Conservation (phyloP, 495 filamentous ascomycete genomes). For the Cairneyella variabilis region DNA sequence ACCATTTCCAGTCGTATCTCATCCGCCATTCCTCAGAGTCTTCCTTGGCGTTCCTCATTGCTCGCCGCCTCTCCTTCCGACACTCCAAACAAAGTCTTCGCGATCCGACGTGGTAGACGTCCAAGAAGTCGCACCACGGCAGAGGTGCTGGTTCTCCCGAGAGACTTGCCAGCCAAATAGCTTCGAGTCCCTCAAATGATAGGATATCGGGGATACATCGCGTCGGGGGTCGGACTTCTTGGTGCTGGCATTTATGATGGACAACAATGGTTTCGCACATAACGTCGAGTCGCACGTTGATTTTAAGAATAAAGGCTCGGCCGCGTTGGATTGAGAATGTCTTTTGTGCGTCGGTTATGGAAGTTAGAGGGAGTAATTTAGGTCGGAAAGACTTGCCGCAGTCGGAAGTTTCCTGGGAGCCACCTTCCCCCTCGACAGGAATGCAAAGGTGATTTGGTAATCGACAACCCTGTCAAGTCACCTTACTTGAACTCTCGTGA, state of each 20-base stretch:
- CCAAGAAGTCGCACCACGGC: neutral
- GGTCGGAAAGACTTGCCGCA: neutral
- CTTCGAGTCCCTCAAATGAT: neutral
- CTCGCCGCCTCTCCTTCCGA: constrained; percentile 2
- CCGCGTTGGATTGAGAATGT: too few relatives aligned
- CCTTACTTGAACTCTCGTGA: too few relatives aligned
- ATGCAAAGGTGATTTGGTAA: too few relatives aligned
- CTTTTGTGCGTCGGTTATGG: neutral
- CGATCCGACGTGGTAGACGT: neutral
- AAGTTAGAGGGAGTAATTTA: neutral
- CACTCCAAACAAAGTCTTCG: neutral
- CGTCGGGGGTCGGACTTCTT: neutral
- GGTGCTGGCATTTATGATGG: neutral
- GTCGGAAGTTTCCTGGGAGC: neutral
- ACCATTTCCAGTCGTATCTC: neutral
- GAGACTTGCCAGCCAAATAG: neutral
- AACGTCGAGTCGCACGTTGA: too few relatives aligned
- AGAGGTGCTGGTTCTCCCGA: neutral
- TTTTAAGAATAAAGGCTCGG: too few relatives aligned
- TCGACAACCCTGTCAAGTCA: too few relatives aligned
- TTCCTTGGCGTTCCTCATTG: neutral
- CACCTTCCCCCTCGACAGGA: too few relatives aligned
- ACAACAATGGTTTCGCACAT: neutral
- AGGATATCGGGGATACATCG: neutral
- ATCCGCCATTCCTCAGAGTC: neutral